Conservation (phyloP, 768 basidiomycete species). For the Saitozyma podzolica region DNA sequence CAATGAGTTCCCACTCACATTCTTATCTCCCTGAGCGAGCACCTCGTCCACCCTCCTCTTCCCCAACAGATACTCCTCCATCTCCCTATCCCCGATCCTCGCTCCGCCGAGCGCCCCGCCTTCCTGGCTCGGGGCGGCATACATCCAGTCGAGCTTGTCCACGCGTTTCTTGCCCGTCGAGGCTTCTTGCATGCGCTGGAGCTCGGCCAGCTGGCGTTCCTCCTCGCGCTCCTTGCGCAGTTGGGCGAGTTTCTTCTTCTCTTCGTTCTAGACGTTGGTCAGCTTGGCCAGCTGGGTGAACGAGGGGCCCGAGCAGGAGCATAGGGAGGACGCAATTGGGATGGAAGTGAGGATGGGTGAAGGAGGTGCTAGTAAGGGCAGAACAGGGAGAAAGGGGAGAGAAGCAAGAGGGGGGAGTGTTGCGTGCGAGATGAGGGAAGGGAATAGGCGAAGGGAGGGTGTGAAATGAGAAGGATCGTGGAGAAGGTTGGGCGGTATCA, state of each 20-base stretch:
- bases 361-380: not conserved
- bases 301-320: not conserved
- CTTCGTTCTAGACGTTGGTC: slow-evolving; percentile 69
- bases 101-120: slow-evolving; percentile 61
- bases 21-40: slow-evolving; percentile 76
- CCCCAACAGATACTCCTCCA: slow-evolving; percentile 94
- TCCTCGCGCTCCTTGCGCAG: slow-evolving; percentile 97
- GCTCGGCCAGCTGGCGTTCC: slow-evolving; percentile 91
- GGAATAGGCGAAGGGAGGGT: too few species aligned
- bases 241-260: slow-evolving; percentile 97
- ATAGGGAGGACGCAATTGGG: not conserved
- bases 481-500: not conserved
- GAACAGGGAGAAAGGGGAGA: too few species aligned
- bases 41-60: slow-evolving; percentile 98
- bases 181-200: slow-evolving; percentile 91
- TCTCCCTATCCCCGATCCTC: slow-evolving; percentile 63
- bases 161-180: slow-evolving; percentile 91
- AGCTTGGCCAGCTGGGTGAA: slow-evolving; percentile 14
- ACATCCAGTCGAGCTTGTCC: slow-evolving; percentile 99
- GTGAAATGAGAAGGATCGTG: too few species aligned
- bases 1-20: slow-evolving; percentile 65
- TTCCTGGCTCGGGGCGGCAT: slow-evolving; percentile 88
- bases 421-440: too few species aligned
- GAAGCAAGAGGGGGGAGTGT: too few species aligned
- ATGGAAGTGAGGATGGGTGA: too few species aligned